Conservation (phyloP, 768 basidiomycete genomes). For the Cyclocybe aegerita region DNA sequence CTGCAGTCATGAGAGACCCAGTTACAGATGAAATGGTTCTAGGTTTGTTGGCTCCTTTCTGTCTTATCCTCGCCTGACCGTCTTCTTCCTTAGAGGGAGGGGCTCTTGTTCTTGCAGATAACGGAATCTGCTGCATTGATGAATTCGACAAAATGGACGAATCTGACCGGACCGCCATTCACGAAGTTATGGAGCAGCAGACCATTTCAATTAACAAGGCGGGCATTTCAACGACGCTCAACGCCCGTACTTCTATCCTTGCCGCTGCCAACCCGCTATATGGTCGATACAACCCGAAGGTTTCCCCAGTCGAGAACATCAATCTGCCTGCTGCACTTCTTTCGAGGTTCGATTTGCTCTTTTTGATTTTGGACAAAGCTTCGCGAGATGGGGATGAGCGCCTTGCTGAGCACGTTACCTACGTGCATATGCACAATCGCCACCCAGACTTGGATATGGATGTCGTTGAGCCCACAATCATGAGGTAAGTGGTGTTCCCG, state of each 20-base stretch:
- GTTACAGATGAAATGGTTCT: constrained; percentile 99
- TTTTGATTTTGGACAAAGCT: constrained; percentile 96
- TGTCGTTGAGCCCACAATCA: constrained; percentile 79
- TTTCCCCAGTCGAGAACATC: constrained; percentile 98
- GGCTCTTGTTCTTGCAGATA: constrained; percentile 97
- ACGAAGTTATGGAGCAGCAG: constrained; percentile 99
- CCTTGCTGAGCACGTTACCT: constrained; percentile 94
- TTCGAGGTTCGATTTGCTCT: constrained; percentile 94
- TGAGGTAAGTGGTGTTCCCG: constrained; percentile 59
- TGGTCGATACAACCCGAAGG: constrained; percentile 96
- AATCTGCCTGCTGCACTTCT: constrained; percentile 96
- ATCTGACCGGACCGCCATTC: constrained; percentile 94
- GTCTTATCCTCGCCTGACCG: neutral
- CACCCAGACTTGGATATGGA: constrained; percentile 88
- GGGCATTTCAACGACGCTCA: constrained; percentile 96
- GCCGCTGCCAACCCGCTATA: constrained; percentile 98
- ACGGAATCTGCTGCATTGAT: constrained; percentile 99
- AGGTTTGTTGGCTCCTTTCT: constrained; percentile 50
- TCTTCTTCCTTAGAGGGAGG: constrained; percentile 77
- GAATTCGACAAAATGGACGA: constrained; percentile 99
- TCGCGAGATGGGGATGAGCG: constrained; percentile 93
- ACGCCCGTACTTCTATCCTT: constrained; percentile 95
- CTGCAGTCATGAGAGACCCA: constrained; percentile 98
- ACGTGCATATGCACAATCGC: constrained; percentile 94
- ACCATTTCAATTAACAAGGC: constrained; percentile 99